These are phyloP conservation scores for Chimonanthus salicifolius DNA, from an alignment of 164 flowering plant species.

Conservation along the genomic window DNA sequence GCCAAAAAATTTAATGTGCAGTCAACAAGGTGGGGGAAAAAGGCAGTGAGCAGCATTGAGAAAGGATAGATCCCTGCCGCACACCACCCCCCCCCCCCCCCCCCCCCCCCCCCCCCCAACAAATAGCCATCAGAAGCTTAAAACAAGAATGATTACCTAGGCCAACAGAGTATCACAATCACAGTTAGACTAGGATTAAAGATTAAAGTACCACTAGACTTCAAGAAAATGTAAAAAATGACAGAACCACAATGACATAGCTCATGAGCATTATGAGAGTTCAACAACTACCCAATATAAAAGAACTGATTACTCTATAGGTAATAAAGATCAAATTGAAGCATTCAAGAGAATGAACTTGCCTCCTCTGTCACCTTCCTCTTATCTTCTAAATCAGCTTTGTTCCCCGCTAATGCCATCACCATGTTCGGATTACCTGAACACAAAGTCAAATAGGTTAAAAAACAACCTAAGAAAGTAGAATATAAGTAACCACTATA, in stretches of 20 bases:
- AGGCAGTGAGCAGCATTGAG: background rate
- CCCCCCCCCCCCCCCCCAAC: too few species aligned
- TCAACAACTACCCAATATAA: background rate
- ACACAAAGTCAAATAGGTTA: slow-evolving; percentile 3
- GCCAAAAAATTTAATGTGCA: background rate
- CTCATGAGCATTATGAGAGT: background rate
- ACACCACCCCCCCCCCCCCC: too few species aligned
- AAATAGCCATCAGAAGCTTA: background rate
- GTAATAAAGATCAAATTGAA: background rate
- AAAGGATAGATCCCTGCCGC: background rate
- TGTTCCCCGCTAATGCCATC: slow-evolving; percentile 83
- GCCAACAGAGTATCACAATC: background rate
- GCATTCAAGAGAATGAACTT: background rate
- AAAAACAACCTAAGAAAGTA: background rate
- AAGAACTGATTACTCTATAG: background rate
- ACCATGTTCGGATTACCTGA: slow-evolving; percentile 81
- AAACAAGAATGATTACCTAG: background rate
- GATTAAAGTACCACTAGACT: background rate
- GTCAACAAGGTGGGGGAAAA: background rate
- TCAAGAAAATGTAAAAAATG: background rate
- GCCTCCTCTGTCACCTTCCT: slow-evolving; percentile 62
- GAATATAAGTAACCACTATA: too few species aligned
- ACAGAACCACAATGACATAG: background rate
- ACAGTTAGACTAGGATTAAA: too few species aligned
- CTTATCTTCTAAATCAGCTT: slow-evolving; percentile 62